These are phyloP conservation scores for Phytophthora sp. DNA, from an alignment of 352 stramenopile species.

Conservation along the genomic window DNA sequence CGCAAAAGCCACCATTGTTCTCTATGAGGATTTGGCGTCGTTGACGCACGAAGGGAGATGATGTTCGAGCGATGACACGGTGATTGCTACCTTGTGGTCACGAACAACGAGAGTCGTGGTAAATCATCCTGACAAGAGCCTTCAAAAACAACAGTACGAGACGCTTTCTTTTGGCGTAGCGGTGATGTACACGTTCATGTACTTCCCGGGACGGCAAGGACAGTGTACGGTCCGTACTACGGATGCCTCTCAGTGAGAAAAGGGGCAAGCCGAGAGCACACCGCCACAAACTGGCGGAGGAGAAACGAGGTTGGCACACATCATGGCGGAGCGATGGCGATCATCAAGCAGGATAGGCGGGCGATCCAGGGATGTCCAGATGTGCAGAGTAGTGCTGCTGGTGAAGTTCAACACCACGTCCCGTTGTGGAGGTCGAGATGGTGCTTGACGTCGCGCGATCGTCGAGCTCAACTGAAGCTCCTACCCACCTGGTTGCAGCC, in stretches of 20 bases:
- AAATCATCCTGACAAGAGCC: conserved; percentile 4
- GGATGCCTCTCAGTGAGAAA: conserved; percentile 34
- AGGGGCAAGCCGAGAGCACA: conserved; percentile 4
- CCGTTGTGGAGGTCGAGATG: too few relatives aligned
- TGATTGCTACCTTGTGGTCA: conserved; percentile 2
- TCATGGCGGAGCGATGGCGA: conserved; percentile 20
- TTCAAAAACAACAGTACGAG: conserved; percentile 11
- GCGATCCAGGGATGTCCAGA: conserved; percentile 30
- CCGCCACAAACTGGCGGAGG: conserved; percentile 31
- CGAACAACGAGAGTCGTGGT: not conserved
- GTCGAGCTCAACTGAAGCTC: too few relatives aligned
- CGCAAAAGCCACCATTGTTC: conserved; percentile 5
- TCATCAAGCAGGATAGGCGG: conserved; percentile 30
- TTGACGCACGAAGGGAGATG: conserved; percentile 15
- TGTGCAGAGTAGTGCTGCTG: conserved; percentile 28
- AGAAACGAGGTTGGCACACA: conserved; percentile 29
- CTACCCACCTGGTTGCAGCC: not conserved
- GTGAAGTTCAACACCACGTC: conserved; percentile 33
- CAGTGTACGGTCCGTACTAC: too few relatives aligned
- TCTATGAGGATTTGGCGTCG: conserved; percentile 17
- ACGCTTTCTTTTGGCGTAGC: not conserved
- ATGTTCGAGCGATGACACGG: conserved; percentile 18
- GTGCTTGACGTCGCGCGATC: too few relatives aligned
- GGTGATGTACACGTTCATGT: too few relatives aligned
- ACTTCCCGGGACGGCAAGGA: conserved; percentile 3